Percentiles rank a stretch among this genome's conserved stretches.
Conservation (phyloP, 202 grass and related monocot species). For the Panicum hallii region DNA sequence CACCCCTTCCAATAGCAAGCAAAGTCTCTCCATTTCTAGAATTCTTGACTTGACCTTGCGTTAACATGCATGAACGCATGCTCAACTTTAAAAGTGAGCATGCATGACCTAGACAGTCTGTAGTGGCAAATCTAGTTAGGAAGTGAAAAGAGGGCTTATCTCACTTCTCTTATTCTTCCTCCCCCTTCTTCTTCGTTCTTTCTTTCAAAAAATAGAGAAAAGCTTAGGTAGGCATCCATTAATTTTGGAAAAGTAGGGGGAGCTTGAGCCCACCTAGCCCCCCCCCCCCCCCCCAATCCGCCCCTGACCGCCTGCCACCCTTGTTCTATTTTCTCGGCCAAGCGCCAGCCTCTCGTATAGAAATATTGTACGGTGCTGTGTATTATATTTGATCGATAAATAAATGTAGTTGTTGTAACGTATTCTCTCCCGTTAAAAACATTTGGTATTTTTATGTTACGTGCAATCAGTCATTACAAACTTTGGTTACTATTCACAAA, state of each 20-base stretch:
- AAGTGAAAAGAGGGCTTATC: too few species aligned
- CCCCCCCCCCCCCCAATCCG: too few species aligned
- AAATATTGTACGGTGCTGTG: not conserved
- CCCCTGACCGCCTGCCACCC: too few species aligned
- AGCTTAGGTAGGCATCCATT: too few species aligned
- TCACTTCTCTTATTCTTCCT: too few species aligned
- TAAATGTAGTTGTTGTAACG: not conserved
- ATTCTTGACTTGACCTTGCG: not conserved
- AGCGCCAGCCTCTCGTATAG: not conserved
- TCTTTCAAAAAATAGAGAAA: too few species aligned
- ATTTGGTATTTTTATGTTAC: not conserved
- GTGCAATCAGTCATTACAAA: too few species aligned
- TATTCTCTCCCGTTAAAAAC: not conserved
- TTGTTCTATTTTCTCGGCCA: not conserved
- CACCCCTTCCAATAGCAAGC: not conserved
- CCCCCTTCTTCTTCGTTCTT: too few species aligned
- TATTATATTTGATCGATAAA: not conserved
- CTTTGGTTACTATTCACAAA: too few species aligned
- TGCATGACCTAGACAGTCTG: not conserved
- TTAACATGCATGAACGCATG: not conserved
- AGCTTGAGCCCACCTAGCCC: too few species aligned
- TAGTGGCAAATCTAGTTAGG: too few species aligned
- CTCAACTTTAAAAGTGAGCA: not conserved
- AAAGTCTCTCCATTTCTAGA: not conserved
- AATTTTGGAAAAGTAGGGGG: too few species aligned